Conservation (phyloP, 768 basidiomycete genomes). For the Ramaria sp. region DNA sequence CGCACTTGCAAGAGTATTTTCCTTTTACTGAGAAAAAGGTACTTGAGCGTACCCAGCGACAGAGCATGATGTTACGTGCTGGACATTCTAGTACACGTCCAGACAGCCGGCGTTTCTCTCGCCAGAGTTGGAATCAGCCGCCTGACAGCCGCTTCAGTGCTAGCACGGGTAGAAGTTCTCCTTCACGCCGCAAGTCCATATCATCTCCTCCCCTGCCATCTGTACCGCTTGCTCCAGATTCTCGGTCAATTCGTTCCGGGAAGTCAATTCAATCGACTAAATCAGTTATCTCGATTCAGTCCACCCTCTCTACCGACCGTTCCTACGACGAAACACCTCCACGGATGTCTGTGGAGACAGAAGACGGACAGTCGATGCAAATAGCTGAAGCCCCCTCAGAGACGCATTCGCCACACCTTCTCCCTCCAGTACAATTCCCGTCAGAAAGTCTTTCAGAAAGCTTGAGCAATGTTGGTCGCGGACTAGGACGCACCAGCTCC, state of each 20-base stretch:
- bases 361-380: slow-evolving; percentile 57
- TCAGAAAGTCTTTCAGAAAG: slow-evolving; percentile 71
- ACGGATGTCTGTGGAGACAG: slow-evolving; percentile 63
- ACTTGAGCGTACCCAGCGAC: slow-evolving; percentile 74
- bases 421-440: slow-evolving; percentile 72
- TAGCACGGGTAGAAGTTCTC: background rate
- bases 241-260: no score
- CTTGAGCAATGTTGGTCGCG: slow-evolving; percentile 39
- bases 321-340: slow-evolving; percentile 37
- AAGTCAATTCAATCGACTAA: background rate
- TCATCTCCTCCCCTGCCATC: slow-evolving; percentile 34
- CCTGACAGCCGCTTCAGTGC: background rate
- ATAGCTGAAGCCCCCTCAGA: slow-evolving; percentile 33
- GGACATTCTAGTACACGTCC: slow-evolving; percentile 35
- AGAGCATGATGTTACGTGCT: slow-evolving; percentile 70
- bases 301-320: background rate
- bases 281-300: background rate
- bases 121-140: slow-evolving; percentile 10
- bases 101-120: slow-evolving; percentile 42
- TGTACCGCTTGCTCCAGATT: slow-evolving; percentile 11
- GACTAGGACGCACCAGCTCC: slow-evolving; percentile 35
- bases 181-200: background rate
- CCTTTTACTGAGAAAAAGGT: slow-evolving; percentile 88
- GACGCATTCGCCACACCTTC: slow-evolving; percentile 38
- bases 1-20: slow-evolving; percentile 90